These are phyloP conservation scores for Spatholobus suberectus DNA, from an alignment of 306 rosid species.

Conservation along the genomic window DNA sequence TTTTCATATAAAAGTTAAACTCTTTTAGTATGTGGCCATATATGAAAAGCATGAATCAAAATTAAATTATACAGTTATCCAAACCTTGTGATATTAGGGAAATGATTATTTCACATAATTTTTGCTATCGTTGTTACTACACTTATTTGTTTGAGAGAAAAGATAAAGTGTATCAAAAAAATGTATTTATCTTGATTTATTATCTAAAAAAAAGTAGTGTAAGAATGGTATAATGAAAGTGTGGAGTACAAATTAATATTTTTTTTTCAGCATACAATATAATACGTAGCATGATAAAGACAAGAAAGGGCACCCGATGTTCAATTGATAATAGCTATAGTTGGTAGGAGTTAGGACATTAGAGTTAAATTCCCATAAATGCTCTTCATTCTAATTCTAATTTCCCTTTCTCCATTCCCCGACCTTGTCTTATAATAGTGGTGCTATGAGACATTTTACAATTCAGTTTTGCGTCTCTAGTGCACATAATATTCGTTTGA, in stretches of 20 bases:
- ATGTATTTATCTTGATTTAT: neutral
- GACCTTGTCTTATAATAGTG: neutral
- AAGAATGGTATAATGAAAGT: neutral
- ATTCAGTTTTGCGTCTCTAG: neutral
- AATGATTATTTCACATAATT: too few species aligned
- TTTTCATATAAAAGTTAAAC: too few species aligned
- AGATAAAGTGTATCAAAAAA: neutral
- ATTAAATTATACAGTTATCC: too few species aligned
- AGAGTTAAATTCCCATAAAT: neutral
- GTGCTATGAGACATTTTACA: neutral
- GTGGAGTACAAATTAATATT: too few species aligned
- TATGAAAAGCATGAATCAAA: too few species aligned
- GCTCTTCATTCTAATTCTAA: neutral
- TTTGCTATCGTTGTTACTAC: too few species aligned
- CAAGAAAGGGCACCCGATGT: neutral
- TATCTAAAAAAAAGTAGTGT: neutral
- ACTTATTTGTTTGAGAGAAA: too few species aligned
- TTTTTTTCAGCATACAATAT: too few species aligned
- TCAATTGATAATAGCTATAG: neutral
- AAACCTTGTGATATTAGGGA: too few species aligned
- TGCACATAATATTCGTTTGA: neutral
- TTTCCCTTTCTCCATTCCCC: too few species aligned
- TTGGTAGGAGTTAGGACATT: neutral
- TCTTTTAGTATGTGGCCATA: too few species aligned
- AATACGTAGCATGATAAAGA: neutral